Conservation (phyloP, 768 basidiomycete species). For the Boletus rubropictus region DNA sequence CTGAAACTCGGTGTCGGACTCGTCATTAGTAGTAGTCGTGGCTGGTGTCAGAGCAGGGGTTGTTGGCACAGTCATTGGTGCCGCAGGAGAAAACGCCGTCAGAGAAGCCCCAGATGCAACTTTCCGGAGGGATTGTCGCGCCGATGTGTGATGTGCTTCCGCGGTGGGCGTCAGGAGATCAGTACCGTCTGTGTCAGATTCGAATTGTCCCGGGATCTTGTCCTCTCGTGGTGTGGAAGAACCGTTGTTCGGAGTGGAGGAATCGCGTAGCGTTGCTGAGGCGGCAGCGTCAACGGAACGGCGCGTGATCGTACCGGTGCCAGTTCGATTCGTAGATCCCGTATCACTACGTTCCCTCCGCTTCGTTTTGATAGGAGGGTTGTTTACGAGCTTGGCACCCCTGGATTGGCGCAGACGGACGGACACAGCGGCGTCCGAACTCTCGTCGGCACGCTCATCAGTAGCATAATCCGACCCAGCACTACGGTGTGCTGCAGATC, state of each 20-base stretch:
- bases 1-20: constrained; percentile 82
- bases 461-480: constrained; percentile 26
- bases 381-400: constrained; percentile 29
- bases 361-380: constrained; percentile 33
- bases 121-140: constrained; percentile 27
- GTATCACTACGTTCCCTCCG: constrained; percentile 55
- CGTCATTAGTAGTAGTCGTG: constrained; percentile 49
- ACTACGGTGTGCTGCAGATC: constrained; percentile 21
- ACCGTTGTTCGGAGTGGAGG: constrained; percentile 20
- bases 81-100: constrained; percentile 22
- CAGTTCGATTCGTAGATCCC: constrained; percentile 55
- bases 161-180: constrained; percentile 27
- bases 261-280: constrained; percentile 27
- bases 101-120: constrained; percentile 30
- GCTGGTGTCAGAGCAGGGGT: constrained; percentile 33
- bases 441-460: constrained; percentile 53
- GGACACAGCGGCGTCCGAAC: constrained; percentile 41
- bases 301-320: constrained; percentile 26
- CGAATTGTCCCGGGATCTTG: constrained; percentile 37
- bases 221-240: constrained; percentile 32
- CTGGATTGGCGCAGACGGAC: constrained; percentile 39
- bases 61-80: constrained; percentile 25
- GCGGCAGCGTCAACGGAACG: constrained; percentile 22
- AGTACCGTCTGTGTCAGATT: constrained; percentile 28
- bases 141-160: constrained; percentile 19